phyloP scores from a whole-genome alignment of 768 basidiomycete genomes.

The Mrakia hoshinonis region DNA sequence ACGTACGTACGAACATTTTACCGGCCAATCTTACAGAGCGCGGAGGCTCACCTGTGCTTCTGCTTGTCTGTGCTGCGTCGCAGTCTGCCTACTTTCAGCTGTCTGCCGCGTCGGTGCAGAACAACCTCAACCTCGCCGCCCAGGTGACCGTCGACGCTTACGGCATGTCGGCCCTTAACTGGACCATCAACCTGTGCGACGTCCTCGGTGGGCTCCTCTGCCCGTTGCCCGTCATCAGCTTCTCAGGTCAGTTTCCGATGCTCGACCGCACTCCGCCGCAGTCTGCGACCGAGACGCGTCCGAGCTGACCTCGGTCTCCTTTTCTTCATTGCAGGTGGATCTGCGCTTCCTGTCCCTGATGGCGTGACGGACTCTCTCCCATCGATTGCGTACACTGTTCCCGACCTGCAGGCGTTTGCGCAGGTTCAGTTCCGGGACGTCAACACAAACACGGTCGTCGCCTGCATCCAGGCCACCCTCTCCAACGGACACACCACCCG shows the following conservation, averaged over 20 bases:
- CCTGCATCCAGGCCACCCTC: slow-evolving; percentile 84
- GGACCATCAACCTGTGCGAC: slow-evolving; percentile 76
- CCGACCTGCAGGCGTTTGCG: slow-evolving; percentile 83
- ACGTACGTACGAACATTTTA: slow-evolving; percentile 18
- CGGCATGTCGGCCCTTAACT: slow-evolving; percentile 69
- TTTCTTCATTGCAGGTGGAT: slow-evolving; percentile 25
- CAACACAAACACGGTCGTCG: slow-evolving; percentile 61
- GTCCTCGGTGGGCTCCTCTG: slow-evolving; percentile 72
- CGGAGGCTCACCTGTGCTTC: not conserved
- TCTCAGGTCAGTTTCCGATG: slow-evolving; percentile 52
- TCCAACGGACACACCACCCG: slow-evolving; percentile 82
- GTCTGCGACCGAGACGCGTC: not conserved
- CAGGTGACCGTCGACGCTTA: slow-evolving; percentile 80
- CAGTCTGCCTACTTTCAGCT: slow-evolving; percentile 73
- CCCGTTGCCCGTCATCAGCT: slow-evolving; percentile 70
- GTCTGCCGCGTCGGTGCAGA: slow-evolving; percentile 68
- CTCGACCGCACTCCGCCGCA: no score
- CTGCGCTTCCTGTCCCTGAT: slow-evolving; percentile 38
- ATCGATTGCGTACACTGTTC: slow-evolving; percentile 72
- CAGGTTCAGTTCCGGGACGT: slow-evolving; percentile 65
- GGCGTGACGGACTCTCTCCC: slow-evolving; percentile 47
- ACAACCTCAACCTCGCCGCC: slow-evolving; percentile 63
- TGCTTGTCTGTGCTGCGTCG: not conserved
- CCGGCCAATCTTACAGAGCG: not conserved
- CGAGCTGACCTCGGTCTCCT: not conserved